Evolutionary conservation across 148 eudicot species (phyloP).

Genomic region (Rhododendron henanense): DNA sequence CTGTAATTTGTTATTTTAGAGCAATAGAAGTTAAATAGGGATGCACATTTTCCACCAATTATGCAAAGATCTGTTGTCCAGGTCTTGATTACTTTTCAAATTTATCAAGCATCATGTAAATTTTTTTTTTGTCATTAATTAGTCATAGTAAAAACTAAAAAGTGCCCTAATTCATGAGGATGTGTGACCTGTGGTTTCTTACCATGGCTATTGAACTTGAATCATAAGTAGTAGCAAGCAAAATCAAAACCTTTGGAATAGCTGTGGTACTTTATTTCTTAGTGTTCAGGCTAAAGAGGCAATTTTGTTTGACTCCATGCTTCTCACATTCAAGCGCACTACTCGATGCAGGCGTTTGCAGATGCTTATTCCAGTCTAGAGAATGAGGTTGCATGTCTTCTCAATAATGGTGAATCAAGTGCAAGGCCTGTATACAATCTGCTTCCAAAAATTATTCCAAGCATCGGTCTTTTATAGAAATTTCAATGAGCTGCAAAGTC

Average conservation of each 20-base stretch:
- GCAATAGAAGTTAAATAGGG: neutral
- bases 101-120: too few relatives aligned
- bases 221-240: neutral
- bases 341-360: conserved; percentile 79
- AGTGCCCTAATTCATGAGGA: conserved; percentile 5
- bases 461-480: conserved; percentile 46
- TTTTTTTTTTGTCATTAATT: neutral
- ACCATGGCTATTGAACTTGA: neutral
- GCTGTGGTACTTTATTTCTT: neutral
- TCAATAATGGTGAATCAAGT: conserved; percentile 35
- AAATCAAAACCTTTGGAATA: neutral
- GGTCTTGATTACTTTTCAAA: neutral
- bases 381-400: conserved; percentile 49
- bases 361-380: conserved; percentile 83
- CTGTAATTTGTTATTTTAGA: neutral
- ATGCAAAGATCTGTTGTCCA: neutral
- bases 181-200: neutral
- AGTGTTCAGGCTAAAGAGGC: neutral
- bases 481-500: conserved; percentile 18
- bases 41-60: neutral
- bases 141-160: neutral
- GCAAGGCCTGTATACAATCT: conserved; percentile 38
- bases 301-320: neutral
- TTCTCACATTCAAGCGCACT: conserved; percentile 5
- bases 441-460: conserved; percentile 81